Percentiles rank a stretch among this genome's conserved stretches.
Conservation (phyloP, 495 filamentous ascomycete species). For the Articulospora tetracladia region DNA sequence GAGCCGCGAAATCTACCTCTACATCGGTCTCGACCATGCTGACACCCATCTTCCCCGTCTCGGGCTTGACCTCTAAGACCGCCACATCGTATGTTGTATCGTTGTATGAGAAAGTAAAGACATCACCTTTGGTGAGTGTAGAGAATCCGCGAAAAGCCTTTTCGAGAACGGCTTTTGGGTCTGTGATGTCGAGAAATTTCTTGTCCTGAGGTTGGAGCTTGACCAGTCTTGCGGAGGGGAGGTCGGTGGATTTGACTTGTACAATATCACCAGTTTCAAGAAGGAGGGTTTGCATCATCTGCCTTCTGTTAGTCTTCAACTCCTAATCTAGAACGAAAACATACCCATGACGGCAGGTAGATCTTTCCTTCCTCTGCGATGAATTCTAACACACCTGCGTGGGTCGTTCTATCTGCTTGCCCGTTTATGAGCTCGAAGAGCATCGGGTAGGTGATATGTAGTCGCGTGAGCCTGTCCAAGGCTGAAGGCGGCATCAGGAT, state of each 20-base stretch:
- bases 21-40: conserved; percentile 93
- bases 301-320: conserved; percentile 10
- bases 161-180: conserved; percentile 97
- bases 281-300: conserved; percentile 91
- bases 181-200: conserved; percentile 90
- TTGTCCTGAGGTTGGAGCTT: conserved; percentile 92
- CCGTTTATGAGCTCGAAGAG: conserved; percentile 93
- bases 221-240: conserved; percentile 84
- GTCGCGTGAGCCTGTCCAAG: conserved; percentile 86
- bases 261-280: conserved; percentile 91
- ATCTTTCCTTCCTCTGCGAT: conserved; percentile 96
- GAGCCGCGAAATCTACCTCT: conserved; percentile 90
- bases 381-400: conserved; percentile 95
- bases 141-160: conserved; percentile 94
- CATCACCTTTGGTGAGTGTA: conserved; percentile 83
- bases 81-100: conserved; percentile 88
- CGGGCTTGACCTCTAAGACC: conserved; percentile 87
- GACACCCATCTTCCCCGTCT: conserved; percentile 71
- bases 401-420: conserved; percentile 68
- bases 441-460: conserved; percentile 98
- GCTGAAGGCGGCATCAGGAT: conserved; percentile 94
- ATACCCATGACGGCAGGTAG: conserved; percentile 92
- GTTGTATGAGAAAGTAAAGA: conserved; percentile 95
- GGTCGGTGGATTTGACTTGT: conserved; percentile 89
- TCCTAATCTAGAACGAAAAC: conserved; percentile 24